These are phyloP conservation scores for sorghum (Sorghum bicolor) DNA, from an alignment of 176 grass and related monocot species.

Conservation along the genomic window Sorghum_bicolor_NCBIv3 NC_012870.2:24826001-24826500, in stretches of 20 bases:
- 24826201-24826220: constrained; percentile 17
- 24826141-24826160: constrained; percentile 40
- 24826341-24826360: constrained; percentile 5
- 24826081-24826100: constrained; percentile 44
- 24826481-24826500: constrained; percentile 42
- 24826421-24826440: constrained; percentile 35
- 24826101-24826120: constrained; percentile 32
- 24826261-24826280: too few species aligned
- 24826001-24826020: constrained; percentile 43
- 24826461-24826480: constrained; percentile 39
- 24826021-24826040: constrained; percentile 42
- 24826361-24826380: constrained; percentile 14
- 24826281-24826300: too few species aligned
- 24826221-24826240: constrained; percentile 11
- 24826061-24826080: constrained; percentile 51
- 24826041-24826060: constrained; percentile 59
- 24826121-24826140: constrained; percentile 37
- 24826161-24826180: constrained; percentile 21
- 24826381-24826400: constrained; percentile 37
- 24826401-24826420: constrained; percentile 47
- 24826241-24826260: neutral
- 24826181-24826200: constrained; percentile 14
- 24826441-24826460: constrained; percentile 56
- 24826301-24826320: too few species aligned
- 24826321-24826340: too few species aligned